Percentiles rank a stretch among this genome's conserved stretches.
Evolutionary conservation across 495 filamentous ascomycete species (phyloP).

Genomic region (Penicillium antarcticum): DNA sequence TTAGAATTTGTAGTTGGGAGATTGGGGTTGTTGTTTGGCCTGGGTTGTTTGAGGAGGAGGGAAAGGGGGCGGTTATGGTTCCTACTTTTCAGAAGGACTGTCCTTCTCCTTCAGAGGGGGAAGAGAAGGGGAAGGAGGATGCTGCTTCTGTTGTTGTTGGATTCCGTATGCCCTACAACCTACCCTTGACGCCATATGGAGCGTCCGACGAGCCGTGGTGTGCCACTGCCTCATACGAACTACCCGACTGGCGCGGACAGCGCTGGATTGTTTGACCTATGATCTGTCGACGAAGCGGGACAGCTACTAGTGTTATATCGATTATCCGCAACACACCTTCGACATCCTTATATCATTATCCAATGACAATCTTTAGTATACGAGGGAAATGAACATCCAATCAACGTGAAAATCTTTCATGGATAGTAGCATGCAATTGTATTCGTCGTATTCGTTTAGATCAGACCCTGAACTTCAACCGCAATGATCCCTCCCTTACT

Average conservation of each 20-base stretch:
- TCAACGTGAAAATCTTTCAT: neutral
- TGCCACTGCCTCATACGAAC: conserved; percentile 55
- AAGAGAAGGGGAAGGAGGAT: neutral
- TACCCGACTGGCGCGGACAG: conserved; percentile 70
- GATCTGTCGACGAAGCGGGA: too few relatives aligned
- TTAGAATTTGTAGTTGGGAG: conserved; percentile 78
- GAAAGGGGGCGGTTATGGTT: conserved; percentile 52
- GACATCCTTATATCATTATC: too few relatives aligned
- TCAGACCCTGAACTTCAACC: neutral
- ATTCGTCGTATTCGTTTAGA: conserved; percentile 3
- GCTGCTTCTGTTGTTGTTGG: conserved; percentile 46
- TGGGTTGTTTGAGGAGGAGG: conserved; percentile 46
- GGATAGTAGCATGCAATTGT: conserved; percentile 8
- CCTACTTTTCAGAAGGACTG: conserved; percentile 62
- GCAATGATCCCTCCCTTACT: neutral
- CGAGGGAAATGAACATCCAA: too few relatives aligned
- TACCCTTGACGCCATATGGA: conserved; percentile 67
- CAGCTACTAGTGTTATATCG: too few relatives aligned
- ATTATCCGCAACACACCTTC: too few relatives aligned
- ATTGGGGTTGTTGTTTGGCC: conserved; percentile 87
- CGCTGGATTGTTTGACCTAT: conserved; percentile 36
- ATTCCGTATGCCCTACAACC: conserved; percentile 78
- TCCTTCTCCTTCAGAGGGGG: conserved; percentile 25
- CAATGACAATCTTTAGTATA: too few relatives aligned
- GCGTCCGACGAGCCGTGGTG: conserved; percentile 73